Conservation (phyloP, 352 stramenopile genomes). For the Vaucheria bursata region DNA sequence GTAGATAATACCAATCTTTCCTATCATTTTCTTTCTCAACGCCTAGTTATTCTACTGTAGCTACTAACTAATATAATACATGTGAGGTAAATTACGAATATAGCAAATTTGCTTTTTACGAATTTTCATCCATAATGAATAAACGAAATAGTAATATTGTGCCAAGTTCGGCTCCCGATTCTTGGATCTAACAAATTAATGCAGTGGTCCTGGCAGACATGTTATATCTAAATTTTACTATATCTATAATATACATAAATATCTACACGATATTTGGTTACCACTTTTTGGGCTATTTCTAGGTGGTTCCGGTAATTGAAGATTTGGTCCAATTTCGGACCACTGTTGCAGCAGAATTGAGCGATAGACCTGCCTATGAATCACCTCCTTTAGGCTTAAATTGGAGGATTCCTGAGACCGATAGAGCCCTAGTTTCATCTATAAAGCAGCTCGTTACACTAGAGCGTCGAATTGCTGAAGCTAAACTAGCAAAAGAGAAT, state of each 20-base stretch:
- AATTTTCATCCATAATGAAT: background rate
- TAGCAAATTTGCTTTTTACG: too few relatives aligned
- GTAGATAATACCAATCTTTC: too few relatives aligned
- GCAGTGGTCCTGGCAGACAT: background rate
- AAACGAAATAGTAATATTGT: background rate
- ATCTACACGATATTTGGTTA: background rate
- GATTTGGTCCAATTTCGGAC: background rate
- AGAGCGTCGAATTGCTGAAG: background rate
- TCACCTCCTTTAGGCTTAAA: background rate
- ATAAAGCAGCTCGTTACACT: slow-evolving; percentile 8
- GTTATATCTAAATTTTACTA: background rate
- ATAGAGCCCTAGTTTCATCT: background rate
- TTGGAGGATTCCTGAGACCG: background rate
- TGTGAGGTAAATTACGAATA: too few relatives aligned
- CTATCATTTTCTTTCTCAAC: too few relatives aligned
- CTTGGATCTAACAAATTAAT: background rate
- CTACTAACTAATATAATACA: too few relatives aligned
- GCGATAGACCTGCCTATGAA: background rate
- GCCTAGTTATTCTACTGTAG: too few relatives aligned
- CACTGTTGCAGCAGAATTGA: background rate
- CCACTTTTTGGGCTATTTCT: background rate
- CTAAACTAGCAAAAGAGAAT: too few relatives aligned
- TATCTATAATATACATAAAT: background rate
- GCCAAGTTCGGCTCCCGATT: background rate
- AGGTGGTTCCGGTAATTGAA: background rate